Conservation (phyloP, 139 green algal genomes). For the Coelastrella sp. region DNA sequence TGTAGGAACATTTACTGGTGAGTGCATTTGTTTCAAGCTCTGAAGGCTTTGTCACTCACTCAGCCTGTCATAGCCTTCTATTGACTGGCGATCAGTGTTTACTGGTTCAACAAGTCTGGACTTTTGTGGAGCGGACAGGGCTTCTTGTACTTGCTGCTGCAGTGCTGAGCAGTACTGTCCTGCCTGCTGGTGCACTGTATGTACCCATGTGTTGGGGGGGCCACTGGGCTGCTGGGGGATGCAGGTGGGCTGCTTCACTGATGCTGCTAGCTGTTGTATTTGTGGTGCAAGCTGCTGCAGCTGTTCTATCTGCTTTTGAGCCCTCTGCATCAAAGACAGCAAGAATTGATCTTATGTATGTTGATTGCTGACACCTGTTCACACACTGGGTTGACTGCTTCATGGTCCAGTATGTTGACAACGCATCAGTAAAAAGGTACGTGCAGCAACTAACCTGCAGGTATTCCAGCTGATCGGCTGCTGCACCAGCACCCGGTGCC, state of each 20-base stretch:
- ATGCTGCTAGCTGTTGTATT: constrained; percentile 18
- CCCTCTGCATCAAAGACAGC: not conserved
- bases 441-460: not conserved
- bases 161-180: not conserved
- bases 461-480: too few species aligned
- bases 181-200: constrained; percentile 7
- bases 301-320: constrained; percentile 22
- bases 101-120: not conserved
- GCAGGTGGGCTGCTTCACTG: not conserved
- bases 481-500: too few species aligned
- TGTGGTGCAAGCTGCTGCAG: constrained; percentile 10
- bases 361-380: not conserved
- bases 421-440: not conserved
- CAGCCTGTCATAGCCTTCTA: not conserved
- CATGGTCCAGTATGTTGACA: not conserved
- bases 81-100: not conserved
- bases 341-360: not conserved
- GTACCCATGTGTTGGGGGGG: not conserved
- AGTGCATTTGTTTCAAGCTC: too few species aligned
- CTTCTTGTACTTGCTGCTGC: constrained; percentile 29
- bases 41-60: not conserved
- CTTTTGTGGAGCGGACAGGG: not conserved
- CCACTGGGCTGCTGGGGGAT: not conserved
- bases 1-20: not conserved
- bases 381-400: not conserved